Base-by-base conservation (phyloP, 1,284 basidiomycete genomes). In the Rhizoctonia solani region DNA sequence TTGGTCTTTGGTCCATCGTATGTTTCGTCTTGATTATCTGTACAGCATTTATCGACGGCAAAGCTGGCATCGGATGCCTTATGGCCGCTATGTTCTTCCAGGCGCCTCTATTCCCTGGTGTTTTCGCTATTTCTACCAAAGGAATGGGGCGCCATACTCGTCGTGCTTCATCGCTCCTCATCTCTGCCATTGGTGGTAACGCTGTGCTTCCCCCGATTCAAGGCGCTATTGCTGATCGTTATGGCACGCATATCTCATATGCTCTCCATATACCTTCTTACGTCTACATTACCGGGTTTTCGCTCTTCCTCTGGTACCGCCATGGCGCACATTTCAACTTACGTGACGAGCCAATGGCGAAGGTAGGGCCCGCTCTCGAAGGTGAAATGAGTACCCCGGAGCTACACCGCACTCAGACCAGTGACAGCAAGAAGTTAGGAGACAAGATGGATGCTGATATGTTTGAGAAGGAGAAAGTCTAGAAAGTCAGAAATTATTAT, bases 31-130 rank as follows among this genome's bases (percentile, higher is more conserved):
- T 79, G 69, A 72, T 75, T 55, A 72, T 79, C 72, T 70, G 79
- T 47, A 79, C 78, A 55, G 75, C 76, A 13, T 70, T 74, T 5
- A 71, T 80, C 41, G 72, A 75, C 41, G 79, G 78, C 23, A 74
- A 74, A 67, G 72, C 71, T 34, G 80, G 79, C 65, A 76, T 81
- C 66, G 75, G 74, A 39, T 77, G 74, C 70, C 63, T 79, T 68
- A 80, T 81, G 76, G 65, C 79, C 70, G 73, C 81, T 72, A 79
- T 81, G 76, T 80, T 79, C 76, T 81, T 79, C 74, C 78, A 79
- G 34, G 73, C 75, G 74, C 16, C 73, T 73, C 74, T 75, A 73
- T 73, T 74, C 77, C 78, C 79, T 68, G 69, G 74, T 73, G 78
- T 78, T 71, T 73, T 78, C 71, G 76, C 79, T 34, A 73, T 80